These are phyloP conservation scores for Piper longum DNA, from an alignment of 164 flowering plant genomes.

Conservation along the genomic window DNA sequence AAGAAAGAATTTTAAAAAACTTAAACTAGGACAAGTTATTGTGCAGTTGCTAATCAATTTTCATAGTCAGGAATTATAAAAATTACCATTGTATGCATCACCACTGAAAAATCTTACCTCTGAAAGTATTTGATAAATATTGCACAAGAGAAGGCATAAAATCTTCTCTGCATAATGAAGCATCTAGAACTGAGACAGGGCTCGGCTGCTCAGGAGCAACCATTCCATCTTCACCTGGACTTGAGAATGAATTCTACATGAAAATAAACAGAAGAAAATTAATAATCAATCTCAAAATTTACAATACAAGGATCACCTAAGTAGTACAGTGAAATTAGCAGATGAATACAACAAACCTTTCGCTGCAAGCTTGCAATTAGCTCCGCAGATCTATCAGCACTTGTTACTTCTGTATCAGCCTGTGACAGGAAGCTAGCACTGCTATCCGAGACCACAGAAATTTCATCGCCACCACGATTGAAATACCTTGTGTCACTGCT, in stretches of 20 bases:
- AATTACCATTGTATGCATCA: neutral
- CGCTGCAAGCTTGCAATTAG: constrained; percentile 12
- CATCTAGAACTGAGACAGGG: constrained; percentile 81
- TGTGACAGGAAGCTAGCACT: constrained; percentile 22
- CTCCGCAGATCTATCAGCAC: constrained; percentile 21
- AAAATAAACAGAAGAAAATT: neutral
- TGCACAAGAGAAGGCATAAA: constrained; percentile 61
- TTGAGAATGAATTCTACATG: constrained; percentile 23
- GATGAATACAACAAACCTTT: constrained; percentile 4
- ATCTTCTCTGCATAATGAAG: constrained; percentile 57
- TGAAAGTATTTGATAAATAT: constrained; percentile 36
- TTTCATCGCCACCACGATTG: constrained; percentile 38
- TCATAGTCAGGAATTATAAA: neutral
- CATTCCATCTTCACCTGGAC: constrained; percentile 18
- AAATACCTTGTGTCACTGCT: constrained; percentile 27
- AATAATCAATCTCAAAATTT: neutral
- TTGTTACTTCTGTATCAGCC: constrained; percentile 29
- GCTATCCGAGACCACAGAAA: constrained; percentile 29
- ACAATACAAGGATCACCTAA: neutral
- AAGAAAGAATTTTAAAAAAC: neutral
- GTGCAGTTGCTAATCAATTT: neutral
- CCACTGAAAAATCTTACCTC: constrained; percentile 23
- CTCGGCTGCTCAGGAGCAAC: constrained; percentile 70
- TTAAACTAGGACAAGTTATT: too few relatives aligned
- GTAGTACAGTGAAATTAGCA: neutral